Evolutionary conservation across 1,139 yeast species (phyloP).

Genomic region (Blastobotrys raffinosifermentans): DNA sequence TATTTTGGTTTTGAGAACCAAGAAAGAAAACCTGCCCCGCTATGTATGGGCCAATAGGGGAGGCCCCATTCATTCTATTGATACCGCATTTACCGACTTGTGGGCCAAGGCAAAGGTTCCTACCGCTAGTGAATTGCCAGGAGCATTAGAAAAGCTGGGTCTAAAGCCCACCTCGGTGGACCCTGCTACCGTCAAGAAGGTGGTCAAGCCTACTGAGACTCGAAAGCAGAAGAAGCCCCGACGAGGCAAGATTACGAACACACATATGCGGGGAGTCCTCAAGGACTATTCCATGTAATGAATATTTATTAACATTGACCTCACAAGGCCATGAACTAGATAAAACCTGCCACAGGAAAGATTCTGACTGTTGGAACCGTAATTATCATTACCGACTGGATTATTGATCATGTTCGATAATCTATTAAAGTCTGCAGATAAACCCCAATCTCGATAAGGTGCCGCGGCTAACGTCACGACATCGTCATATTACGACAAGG

Average conservation of each 20-base stretch:
- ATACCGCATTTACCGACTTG: slow-evolving; percentile 73
- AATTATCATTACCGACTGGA: too few species aligned
- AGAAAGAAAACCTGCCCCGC: slow-evolving; percentile 87
- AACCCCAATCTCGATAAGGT: too few species aligned
- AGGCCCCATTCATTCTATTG: slow-evolving; percentile 67
- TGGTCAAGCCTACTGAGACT: slow-evolving; percentile 41
- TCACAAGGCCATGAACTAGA: too few species aligned
- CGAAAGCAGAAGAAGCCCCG: slow-evolving; percentile 89
- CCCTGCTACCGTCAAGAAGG: slow-evolving; percentile 77
- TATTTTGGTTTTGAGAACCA: slow-evolving; percentile 77
- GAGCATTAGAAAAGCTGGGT: slow-evolving; percentile 71
- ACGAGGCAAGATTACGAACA: slow-evolving; percentile 88
- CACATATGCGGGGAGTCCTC: slow-evolving; percentile 92
- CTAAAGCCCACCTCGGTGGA: slow-evolving; percentile 95
- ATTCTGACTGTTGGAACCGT: too few species aligned
- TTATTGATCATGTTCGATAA: too few species aligned
- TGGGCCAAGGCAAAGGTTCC: slow-evolving; percentile 83
- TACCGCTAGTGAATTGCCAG: slow-evolving; percentile 71
- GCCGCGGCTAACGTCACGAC: too few species aligned
- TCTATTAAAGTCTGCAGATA: too few species aligned
- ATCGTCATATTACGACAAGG: too few species aligned
- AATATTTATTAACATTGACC: too few species aligned
- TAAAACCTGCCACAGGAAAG: too few species aligned
- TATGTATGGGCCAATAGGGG: slow-evolving; percentile 86
- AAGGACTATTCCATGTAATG: slow-evolving; percentile 58